Conservation (phyloP, 208 protist genomes). For the Trypanosoma congolense region DNA sequence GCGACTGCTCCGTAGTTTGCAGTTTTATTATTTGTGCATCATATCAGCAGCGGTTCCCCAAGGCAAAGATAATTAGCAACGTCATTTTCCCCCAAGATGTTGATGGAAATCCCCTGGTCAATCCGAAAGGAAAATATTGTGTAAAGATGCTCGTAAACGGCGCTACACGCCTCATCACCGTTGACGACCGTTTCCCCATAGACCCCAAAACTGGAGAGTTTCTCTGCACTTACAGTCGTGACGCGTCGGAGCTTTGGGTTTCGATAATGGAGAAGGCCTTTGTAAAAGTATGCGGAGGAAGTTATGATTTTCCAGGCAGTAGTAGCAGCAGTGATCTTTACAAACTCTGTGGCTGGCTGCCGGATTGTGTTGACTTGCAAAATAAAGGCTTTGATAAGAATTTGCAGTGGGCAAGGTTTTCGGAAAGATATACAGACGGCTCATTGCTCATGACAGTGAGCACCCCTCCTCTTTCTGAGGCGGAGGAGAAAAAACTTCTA, state of each 20-base stretch:
- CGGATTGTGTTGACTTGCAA: constrained; percentile 43
- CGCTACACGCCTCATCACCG: constrained; percentile 77
- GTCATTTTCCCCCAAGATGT: constrained; percentile 87
- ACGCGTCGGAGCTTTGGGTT: constrained; percentile 51
- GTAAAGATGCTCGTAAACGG: constrained; percentile 92
- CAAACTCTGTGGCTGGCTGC: constrained; percentile 85
- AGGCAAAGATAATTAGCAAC: constrained; percentile 76
- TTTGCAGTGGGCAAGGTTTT: constrained; percentile 70
- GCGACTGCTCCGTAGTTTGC: constrained; percentile 85
- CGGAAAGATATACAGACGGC: constrained; percentile 44
- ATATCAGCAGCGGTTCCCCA: constrained; percentile 80
- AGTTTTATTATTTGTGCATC: constrained; percentile 71
- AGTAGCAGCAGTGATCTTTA: constrained; percentile 82
- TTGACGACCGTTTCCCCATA: constrained; percentile 84
- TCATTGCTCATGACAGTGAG: constrained; percentile 65
- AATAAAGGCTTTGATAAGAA: constrained; percentile 52
- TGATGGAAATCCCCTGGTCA: constrained; percentile 67
- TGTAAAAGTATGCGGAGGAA: constrained; percentile 82
- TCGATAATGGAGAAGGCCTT: constrained; percentile 88
- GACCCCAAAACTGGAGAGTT: constrained; percentile 27
- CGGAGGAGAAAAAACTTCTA: constrained; percentile 24
- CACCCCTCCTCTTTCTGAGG: constrained; percentile 28
- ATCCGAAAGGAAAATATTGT: constrained; percentile 85
- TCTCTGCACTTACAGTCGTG: constrained; percentile 32
- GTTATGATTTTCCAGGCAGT: constrained; percentile 83